phyloP scores from a whole-genome alignment of 352 stramenopile species.

The Stephanocyclus meneghinianus region DNA sequence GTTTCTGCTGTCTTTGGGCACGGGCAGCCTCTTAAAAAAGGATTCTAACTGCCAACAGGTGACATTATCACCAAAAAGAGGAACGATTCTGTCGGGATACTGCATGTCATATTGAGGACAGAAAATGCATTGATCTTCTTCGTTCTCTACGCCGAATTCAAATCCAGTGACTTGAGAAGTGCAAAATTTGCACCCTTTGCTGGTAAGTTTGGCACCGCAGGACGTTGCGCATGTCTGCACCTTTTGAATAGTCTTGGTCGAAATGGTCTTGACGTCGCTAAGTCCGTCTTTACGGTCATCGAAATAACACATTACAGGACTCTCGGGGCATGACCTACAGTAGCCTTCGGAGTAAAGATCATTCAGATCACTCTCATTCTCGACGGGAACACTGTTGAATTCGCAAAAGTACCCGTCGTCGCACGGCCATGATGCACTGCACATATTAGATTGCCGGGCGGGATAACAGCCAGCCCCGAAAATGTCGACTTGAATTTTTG shows the following conservation, averaged over 20 bases:
- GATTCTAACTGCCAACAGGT: conserved; percentile 1
- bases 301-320: too few relatives aligned
- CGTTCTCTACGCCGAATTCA: background rate
- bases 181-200: background rate
- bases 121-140: conserved; percentile 6
- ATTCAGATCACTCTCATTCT: too few relatives aligned
- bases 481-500: conserved; percentile 4
- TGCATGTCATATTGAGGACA: background rate
- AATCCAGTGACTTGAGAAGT: conserved; percentile 1
- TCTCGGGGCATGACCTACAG: too few relatives aligned
- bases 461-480: background rate
- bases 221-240: background rate
- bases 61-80: conserved; percentile 2
- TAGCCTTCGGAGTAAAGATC: too few relatives aligned
- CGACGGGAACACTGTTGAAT: too few relatives aligned
- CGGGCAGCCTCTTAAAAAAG: background rate
- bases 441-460: background rate
- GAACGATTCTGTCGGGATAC: background rate
- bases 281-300: too few relatives aligned
- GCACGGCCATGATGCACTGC: too few relatives aligned
- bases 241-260: background rate
- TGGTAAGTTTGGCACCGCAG: background rate
- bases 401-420: too few relatives aligned
- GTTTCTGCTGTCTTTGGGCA: background rate
- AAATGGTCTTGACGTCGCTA: too few relatives aligned